Evolutionary conservation across 78 protist species (phyloP), one percentile per base, ranked within the genome.

Genomic region (Capsaspora owczarzaki): DNA sequence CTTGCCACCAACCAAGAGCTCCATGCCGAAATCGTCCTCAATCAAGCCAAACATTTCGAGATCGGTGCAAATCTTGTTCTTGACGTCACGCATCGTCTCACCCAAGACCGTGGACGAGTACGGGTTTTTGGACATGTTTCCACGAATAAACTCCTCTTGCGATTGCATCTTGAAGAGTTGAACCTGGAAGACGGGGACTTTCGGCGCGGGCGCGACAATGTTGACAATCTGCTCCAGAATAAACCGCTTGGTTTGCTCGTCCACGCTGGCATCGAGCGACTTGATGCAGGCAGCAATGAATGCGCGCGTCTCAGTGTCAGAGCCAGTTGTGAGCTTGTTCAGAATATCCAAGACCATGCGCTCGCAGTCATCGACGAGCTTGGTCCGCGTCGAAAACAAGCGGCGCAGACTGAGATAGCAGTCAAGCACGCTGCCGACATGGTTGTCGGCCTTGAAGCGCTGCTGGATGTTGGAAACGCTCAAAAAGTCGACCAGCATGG

Each of bases 61-160:
- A 2, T 89, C 83, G 61, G 42, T 68, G 51, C 96, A 93, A 29
- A 95, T 90, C 68, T 81, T 79, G 76, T 92, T 88, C 89, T 91
- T 92, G 37, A 93, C 92, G 68, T 93, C 89, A 40, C 94, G 74
- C 98, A 95, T 95, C n/a, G 85, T 63, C 61, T 91, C 94, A 23
- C 86, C 85, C 20, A 92, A 27, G 6, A 61, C 38, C 37, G n/a
- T 43, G 37, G 89, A 68, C 25, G 86, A 0, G 72, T 92, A 89
- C 56, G 95, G 96, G 47, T 88, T 89, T 70, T 85, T 53, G 29
- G 82, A 63, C 96, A 95, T 89, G 31, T 84, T 19, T 12, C 98
- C 98, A 23, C 96, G 90, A 53, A 95, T 92, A 70, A 84, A 95
- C 76, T 95, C 98, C 42, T 95, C 98, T 76, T 95, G 98, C n/a